These are phyloP conservation scores for Leishmania tarentolae DNA, from an alignment of 208 protist species.

Conservation along the genomic window DNA sequence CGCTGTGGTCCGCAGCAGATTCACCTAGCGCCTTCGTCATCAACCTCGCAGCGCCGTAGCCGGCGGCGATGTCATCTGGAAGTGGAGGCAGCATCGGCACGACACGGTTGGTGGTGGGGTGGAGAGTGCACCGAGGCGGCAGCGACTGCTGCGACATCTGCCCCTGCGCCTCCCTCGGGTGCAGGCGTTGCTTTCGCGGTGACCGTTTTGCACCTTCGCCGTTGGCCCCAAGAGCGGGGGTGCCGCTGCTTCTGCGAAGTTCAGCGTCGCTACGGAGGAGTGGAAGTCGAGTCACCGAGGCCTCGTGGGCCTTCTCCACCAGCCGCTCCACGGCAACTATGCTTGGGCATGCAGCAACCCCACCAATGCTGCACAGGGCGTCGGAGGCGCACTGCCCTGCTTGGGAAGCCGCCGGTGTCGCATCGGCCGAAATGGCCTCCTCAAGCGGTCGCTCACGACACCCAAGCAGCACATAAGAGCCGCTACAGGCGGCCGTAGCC, in stretches of 20 bases:
- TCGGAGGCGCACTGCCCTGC: not conserved
- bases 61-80: conserved; percentile 9
- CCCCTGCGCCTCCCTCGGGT: not conserved
- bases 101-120: conserved; percentile 17
- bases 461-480: conserved; percentile 15
- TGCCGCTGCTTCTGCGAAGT: not conserved
- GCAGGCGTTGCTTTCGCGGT: not conserved
- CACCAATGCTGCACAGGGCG: not conserved
- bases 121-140: conserved; percentile 12
- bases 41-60: conserved; percentile 15
- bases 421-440: not conserved
- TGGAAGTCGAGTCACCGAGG: conserved; percentile 12
- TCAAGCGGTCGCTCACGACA: conserved; percentile 17
- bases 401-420: not conserved
- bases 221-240: not conserved
- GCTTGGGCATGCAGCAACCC: not conserved
- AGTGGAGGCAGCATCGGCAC: conserved; percentile 15
- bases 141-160: not conserved
- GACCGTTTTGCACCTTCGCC: not conserved
- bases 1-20: not conserved
- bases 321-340: conserved; percentile 9
- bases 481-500: conserved; percentile 17
- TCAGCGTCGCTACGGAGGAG: conserved; percentile 8
- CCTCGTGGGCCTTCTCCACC: conserved; percentile 12
- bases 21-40: conserved; percentile 2